These are phyloP conservation scores for Conoideocrella luteorostrata DNA, from an alignment of 2,329 filamentous ascomycete species.

Conservation along the genomic window DNA sequence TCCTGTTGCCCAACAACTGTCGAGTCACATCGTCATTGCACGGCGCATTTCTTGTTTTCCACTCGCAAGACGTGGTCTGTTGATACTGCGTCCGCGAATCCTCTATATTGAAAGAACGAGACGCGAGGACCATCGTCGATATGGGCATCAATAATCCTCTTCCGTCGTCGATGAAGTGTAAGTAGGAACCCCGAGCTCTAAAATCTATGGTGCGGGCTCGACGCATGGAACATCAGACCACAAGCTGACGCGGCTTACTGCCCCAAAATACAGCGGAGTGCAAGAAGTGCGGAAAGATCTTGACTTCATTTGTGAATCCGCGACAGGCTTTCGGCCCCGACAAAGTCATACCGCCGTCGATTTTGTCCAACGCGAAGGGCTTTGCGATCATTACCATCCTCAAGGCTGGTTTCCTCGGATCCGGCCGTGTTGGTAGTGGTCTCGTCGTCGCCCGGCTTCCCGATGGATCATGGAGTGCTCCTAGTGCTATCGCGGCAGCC, in stretches of 20 bases:
- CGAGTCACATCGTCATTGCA: constrained; percentile 4
- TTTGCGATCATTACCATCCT: constrained; percentile 81
- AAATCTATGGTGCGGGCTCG: no score
- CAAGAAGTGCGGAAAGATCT: constrained; percentile 93
- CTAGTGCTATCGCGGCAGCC: constrained; percentile 72
- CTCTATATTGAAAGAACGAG: not conserved
- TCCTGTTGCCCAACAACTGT: no score
- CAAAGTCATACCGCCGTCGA: constrained; percentile 88
- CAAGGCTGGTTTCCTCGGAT: constrained; percentile 81
- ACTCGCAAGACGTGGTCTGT: constrained; percentile 1
- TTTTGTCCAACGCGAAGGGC: constrained; percentile 88
- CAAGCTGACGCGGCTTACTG: constrained; percentile 1
- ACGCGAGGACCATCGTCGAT: constrained; percentile 1
- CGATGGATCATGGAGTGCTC: constrained; percentile 75
- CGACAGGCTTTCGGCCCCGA: constrained; percentile 90
- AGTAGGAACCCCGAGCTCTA: constrained; percentile 30
- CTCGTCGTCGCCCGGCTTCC: constrained; percentile 73
- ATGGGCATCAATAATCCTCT: constrained; percentile 64
- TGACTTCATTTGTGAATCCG: constrained; percentile 90
- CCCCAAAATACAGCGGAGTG: constrained; percentile 67
- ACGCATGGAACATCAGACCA: not conserved
- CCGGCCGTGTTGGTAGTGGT: constrained; percentile 73
- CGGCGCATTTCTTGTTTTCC: not conserved
- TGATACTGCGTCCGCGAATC: constrained; percentile 3
- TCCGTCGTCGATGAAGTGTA: constrained; percentile 62